Evolutionary conservation across 495 filamentous ascomycete genomes (phyloP).

Genomic region (Trichoderma virens): DNA sequence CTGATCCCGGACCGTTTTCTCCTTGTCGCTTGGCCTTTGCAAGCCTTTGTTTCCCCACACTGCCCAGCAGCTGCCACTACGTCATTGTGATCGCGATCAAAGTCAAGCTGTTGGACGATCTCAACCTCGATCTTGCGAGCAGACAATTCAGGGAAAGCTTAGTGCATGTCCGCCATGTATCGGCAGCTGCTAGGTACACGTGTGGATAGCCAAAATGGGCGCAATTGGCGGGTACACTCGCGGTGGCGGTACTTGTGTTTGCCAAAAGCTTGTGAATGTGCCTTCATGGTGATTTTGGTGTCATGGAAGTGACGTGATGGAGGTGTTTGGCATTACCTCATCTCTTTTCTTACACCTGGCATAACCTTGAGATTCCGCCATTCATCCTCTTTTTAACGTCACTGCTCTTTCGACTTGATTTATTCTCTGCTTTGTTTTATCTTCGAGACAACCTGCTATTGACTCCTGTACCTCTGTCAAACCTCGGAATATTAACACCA

Average conservation of each 20-base stretch:
- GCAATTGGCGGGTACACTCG: background rate
- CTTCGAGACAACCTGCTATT: too few species aligned
- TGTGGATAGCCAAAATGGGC: background rate
- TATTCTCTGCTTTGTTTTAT: background rate
- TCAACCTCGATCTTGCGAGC: background rate
- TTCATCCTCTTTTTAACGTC: background rate
- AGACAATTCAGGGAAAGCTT: background rate
- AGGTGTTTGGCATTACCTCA: background rate
- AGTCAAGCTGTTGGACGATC: background rate
- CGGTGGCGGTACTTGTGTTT: background rate
- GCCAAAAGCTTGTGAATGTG: background rate
- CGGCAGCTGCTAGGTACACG: background rate
- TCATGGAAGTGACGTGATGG: slow-evolving; percentile 7
- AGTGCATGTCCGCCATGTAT: background rate
- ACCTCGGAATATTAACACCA: background rate
- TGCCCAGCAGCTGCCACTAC: background rate
- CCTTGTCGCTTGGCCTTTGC: background rate
- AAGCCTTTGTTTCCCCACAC: background rate
- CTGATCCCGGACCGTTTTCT: background rate
- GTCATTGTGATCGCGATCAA: slow-evolving; percentile 4
- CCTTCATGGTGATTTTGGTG: background rate
- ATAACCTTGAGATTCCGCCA: background rate
- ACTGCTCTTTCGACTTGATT: background rate
- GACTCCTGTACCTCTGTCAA: too few species aligned
- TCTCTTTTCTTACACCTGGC: background rate